Conservation (phyloP, 768 basidiomycete genomes). For the Lyophyllum shimeji region DNA sequence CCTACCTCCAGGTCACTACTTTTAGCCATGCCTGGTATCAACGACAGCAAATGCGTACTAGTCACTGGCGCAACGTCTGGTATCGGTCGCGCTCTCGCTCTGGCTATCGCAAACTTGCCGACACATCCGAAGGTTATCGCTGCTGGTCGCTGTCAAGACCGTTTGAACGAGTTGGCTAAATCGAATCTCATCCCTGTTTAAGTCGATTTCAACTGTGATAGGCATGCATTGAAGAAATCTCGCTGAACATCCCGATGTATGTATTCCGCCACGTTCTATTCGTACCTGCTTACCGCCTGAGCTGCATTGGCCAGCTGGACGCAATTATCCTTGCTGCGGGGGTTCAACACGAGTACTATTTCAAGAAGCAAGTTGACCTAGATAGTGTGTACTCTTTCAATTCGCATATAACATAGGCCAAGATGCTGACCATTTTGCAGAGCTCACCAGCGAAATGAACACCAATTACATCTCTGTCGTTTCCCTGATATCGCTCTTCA, state of each 20-base stretch:
- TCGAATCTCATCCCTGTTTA: conserved; percentile 40
- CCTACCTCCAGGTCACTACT: too few relatives aligned
- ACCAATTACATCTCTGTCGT: conserved; percentile 55
- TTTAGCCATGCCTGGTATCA: conserved; percentile 8
- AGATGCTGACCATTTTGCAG: conserved; percentile 23
- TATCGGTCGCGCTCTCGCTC: conserved; percentile 56
- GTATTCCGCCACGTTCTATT: conserved; percentile 9
- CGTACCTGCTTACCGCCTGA: not conserved
- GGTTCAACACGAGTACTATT: conserved; percentile 48
- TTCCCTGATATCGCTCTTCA: conserved; percentile 44
- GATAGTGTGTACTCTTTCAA: conserved; percentile 39
- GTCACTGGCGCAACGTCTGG: conserved; percentile 46
- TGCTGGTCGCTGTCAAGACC: conserved; percentile 49
- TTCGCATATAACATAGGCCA: not conserved
- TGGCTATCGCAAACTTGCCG: conserved; percentile 45
- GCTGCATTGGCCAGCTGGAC: conserved; percentile 44
- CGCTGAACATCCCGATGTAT: conserved; percentile 48
- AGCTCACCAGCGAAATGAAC: conserved; percentile 44
- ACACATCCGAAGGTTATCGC: conserved; percentile 51
- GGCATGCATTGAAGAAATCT: conserved; percentile 38
- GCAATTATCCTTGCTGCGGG: conserved; percentile 54
- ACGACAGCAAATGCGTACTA: conserved; percentile 31
- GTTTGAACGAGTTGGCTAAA: conserved; percentile 47
- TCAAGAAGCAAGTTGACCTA: conserved; percentile 41
- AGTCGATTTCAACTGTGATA: conserved; percentile 43